Evolutionary conservation across 768 basidiomycete genomes (phyloP).

Genomic region (Udeniomyces megalosporus): DNA sequence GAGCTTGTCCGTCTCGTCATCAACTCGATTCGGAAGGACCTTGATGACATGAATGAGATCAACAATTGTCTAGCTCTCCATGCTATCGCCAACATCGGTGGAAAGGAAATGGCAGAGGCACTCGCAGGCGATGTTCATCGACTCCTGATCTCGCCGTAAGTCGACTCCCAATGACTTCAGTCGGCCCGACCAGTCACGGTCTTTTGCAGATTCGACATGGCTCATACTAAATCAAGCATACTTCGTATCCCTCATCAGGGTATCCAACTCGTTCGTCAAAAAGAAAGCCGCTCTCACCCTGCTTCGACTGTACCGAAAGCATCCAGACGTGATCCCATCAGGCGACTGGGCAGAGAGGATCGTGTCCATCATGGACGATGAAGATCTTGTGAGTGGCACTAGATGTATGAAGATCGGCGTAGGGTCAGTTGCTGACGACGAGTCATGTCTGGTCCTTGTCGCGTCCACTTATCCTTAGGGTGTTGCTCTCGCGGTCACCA

Average conservation of each 20-base stretch:
- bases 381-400: slow-evolving; percentile 58
- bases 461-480: slow-evolving; percentile 51
- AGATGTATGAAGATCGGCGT: too few species aligned
- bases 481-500: slow-evolving; percentile 85
- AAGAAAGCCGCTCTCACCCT: slow-evolving; percentile 95
- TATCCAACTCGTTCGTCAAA: slow-evolving; percentile 86
- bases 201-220: too few species aligned
- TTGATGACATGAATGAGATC: slow-evolving; percentile 85
- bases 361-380: slow-evolving; percentile 87
- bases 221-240: not conserved
- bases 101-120: slow-evolving; percentile 96
- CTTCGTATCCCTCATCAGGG: slow-evolving; percentile 38
- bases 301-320: slow-evolving; percentile 83
- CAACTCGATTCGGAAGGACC: slow-evolving; percentile 93
- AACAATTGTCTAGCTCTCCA: slow-evolving; percentile 93
- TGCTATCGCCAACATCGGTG: slow-evolving; percentile 94
- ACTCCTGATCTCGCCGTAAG: slow-evolving; percentile 80
- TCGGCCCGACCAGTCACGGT: too few species aligned
- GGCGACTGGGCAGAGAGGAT: slow-evolving; percentile 92
- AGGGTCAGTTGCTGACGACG: not conserved
- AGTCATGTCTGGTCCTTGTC: not conserved
- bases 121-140: slow-evolving; percentile 86
- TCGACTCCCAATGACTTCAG: not conserved
- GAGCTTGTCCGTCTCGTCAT: slow-evolving; percentile 91
- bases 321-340: slow-evolving; percentile 81